Conservation (phyloP, 805 yeast species). For the Starmerella gropengiesseri region DNA sequence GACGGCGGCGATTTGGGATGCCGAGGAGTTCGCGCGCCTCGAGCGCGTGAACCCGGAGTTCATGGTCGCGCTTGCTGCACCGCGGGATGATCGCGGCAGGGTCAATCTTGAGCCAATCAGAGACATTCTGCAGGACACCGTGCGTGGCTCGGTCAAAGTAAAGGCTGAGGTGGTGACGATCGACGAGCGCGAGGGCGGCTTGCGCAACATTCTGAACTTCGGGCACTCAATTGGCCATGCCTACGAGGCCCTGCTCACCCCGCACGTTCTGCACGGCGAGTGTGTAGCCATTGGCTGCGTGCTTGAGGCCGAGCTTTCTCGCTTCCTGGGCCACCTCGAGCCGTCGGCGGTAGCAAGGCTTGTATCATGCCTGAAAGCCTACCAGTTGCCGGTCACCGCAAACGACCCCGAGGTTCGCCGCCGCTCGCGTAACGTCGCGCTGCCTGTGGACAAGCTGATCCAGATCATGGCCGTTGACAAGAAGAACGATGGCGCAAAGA, state of each 20-base stretch:
- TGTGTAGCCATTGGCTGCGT: constrained; percentile 98
- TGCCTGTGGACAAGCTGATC: constrained; percentile 67
- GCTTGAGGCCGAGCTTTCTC: constrained; percentile 87
- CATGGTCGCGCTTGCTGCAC: constrained; percentile 47
- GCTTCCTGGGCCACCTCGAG: constrained; percentile 76
- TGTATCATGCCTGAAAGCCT: constrained; percentile 69
- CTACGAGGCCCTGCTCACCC: constrained; percentile 92
- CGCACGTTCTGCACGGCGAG: constrained; percentile 94
- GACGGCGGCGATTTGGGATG: constrained; percentile 98
- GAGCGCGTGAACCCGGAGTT: constrained; percentile 66
- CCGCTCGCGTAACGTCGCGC: constrained; percentile 54
- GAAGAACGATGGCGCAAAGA: constrained; percentile 87
- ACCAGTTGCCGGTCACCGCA: constrained; percentile 72
- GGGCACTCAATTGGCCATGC: constrained; percentile 99
- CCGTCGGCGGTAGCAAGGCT: constrained; percentile 92
- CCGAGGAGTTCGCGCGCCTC: constrained; percentile 69
- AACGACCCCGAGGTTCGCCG: constrained; percentile 62
- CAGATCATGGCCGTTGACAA: constrained; percentile 90
- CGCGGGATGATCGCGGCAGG: constrained; percentile 34
- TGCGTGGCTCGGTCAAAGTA: constrained; percentile 73
- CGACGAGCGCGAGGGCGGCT: constrained; percentile 92
- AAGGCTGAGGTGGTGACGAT: constrained; percentile 88
- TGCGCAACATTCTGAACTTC: constrained; percentile 82
- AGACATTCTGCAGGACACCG: constrained; percentile 67
- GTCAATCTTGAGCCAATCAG: constrained; percentile 60